Conservation (phyloP, 495 filamentous ascomycete species). For the Annulohypoxylon bovei region DNA sequence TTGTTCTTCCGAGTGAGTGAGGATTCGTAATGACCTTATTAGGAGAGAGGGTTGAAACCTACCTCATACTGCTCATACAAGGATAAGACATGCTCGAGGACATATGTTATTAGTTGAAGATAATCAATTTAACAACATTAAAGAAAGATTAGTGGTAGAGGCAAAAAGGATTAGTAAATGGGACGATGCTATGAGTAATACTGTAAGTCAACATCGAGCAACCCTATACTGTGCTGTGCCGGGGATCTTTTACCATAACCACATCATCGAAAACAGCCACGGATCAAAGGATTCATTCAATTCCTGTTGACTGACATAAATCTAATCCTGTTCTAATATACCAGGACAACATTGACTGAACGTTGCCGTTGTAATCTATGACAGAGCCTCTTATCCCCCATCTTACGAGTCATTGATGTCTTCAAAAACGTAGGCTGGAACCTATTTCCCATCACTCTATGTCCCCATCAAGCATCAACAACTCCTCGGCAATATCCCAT, state of each 20-base stretch:
- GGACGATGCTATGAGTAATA: background rate
- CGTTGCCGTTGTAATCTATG: conserved; percentile 18
- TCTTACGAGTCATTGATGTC: background rate
- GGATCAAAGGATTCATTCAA: conserved; percentile 1
- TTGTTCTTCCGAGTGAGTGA: background rate
- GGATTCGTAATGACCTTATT: background rate
- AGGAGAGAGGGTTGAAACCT: background rate
- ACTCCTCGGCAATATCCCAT: conserved; percentile 37
- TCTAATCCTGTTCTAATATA: conserved; percentile 4
- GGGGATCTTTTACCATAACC: background rate
- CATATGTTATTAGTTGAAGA: background rate
- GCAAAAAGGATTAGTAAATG: no score
- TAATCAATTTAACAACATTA: background rate
- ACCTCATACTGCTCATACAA: background rate
- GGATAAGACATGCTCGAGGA: background rate
- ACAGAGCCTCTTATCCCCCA: background rate
- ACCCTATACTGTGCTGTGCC: background rate
- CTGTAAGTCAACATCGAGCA: background rate
- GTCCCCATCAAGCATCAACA: conserved; percentile 25
- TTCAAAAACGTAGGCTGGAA: background rate
- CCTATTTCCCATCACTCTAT: background rate
- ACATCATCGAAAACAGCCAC: background rate
- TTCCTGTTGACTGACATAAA: conserved; percentile 6
- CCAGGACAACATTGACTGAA: conserved; percentile 1
- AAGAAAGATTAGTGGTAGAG: background rate